These are phyloP conservation scores for Cutaneotrichosporon spelunceum DNA, from an alignment of 1,284 basidiomycete genomes.

Conservation along the genomic window DNA sequence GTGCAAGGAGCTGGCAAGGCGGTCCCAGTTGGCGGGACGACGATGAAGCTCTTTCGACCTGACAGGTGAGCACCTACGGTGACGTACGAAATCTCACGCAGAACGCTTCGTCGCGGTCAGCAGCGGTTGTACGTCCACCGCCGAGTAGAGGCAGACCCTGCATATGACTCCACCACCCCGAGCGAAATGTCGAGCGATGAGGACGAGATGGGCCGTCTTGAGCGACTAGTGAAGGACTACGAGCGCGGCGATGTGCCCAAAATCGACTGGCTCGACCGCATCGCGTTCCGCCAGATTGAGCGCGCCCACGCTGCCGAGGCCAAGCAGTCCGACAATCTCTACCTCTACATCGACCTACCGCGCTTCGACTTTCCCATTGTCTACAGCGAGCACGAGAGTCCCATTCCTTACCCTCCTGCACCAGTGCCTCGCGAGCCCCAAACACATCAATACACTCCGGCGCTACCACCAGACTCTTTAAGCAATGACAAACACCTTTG, in stretches of 20 bases:
- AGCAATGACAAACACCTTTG: slow-evolving; percentile 69
- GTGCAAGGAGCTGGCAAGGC: slow-evolving; percentile 73
- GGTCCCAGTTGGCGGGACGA: slow-evolving; percentile 80
- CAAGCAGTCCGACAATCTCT: slow-evolving; percentile 81
- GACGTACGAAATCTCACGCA: slow-evolving; percentile 39
- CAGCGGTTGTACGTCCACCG: slow-evolving; percentile 84
- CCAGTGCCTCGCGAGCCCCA: slow-evolving; percentile 41
- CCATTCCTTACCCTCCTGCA: slow-evolving; percentile 41
- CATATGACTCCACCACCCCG: slow-evolving; percentile 74
- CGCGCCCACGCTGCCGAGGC: slow-evolving; percentile 85
- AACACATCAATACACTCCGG: slow-evolving; percentile 30
- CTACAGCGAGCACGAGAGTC: slow-evolving; percentile 70
- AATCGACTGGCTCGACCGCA: slow-evolving; percentile 91
- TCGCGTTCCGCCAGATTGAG: slow-evolving; percentile 90
- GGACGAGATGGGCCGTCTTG: slow-evolving; percentile 91
- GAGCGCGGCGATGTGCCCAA: slow-evolving; percentile 90
- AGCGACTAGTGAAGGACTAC: slow-evolving; percentile 96
- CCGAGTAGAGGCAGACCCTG: slow-evolving; percentile 77
- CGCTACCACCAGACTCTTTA: slow-evolving; percentile 54
- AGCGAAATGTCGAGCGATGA: slow-evolving; percentile 64
- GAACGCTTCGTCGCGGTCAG: slow-evolving; percentile 84
- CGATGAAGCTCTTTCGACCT: slow-evolving; percentile 83
- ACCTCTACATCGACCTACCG: slow-evolving; percentile 91
- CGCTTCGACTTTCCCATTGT: slow-evolving; percentile 99
- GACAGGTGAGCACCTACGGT: slow-evolving; percentile 64